Evolutionary conservation across 306 rosid genomes (phyloP).

Genomic region (Vigna trinervia): DNA sequence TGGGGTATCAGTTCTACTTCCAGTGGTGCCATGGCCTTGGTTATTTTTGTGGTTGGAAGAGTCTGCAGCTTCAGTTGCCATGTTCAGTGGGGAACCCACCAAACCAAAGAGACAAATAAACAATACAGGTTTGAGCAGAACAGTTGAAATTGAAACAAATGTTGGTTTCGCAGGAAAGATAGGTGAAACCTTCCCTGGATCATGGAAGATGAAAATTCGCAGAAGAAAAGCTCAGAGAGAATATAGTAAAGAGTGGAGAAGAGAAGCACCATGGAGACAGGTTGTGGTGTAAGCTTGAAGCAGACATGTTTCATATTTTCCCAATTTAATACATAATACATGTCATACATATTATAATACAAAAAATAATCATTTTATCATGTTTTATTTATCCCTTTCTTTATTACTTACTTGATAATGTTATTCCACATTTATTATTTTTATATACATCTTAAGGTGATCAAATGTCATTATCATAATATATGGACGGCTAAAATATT

Average conservation of each 20-base stretch:
- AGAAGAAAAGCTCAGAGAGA: conserved; percentile 26
- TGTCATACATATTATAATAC: background rate
- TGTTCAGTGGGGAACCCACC: conserved; percentile 43
- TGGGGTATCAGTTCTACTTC: conserved; percentile 34
- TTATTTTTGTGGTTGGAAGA: conserved; percentile 1
- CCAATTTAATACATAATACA: conserved; percentile 33
- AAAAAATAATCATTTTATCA: background rate
- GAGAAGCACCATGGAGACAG: conserved; percentile 48
- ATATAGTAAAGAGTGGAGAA: conserved; percentile 45
- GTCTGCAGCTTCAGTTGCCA: conserved; percentile 36
- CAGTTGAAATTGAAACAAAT: conserved; percentile 21
- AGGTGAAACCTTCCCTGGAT: conserved; percentile 26
- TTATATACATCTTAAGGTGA: background rate
- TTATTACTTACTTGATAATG: background rate
- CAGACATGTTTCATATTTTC: conserved; percentile 45
- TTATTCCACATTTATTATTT: background rate
- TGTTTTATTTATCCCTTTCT: no score
- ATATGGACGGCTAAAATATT: conserved; percentile 22
- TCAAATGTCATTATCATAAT: background rate
- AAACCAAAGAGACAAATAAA: conserved; percentile 39
- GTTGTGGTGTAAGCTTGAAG: conserved; percentile 46
- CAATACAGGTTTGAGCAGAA: conserved; percentile 15
- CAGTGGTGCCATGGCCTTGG: conserved; percentile 19
- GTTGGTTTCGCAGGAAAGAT: background rate
- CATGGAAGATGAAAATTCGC: conserved; percentile 29